Conservation (phyloP, 1,284 basidiomycete genomes). For the Inonotus obliquus region DNA sequence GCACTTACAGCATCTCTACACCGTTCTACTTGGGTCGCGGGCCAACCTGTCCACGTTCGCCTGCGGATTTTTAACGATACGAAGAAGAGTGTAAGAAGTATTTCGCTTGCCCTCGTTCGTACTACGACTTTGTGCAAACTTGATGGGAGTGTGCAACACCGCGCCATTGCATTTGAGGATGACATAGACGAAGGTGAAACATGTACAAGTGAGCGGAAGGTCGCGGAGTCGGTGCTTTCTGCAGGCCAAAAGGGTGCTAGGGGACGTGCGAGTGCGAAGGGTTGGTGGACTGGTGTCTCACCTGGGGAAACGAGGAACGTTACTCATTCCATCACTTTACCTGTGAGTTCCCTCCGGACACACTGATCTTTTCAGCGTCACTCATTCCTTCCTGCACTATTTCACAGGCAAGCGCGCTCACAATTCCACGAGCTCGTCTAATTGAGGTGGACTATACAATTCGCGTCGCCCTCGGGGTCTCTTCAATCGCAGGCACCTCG, state of each 20-base stretch:
- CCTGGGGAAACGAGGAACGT: slow-evolving; percentile 59
- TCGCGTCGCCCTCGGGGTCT: slow-evolving; percentile 64
- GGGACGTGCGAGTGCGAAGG: slow-evolving; percentile 74
- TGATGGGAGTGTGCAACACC: slow-evolving; percentile 27
- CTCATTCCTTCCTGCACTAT: slow-evolving; percentile 27
- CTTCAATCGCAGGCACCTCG: slow-evolving; percentile 47
- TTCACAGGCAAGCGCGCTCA: slow-evolving; percentile 59
- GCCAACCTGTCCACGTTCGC: slow-evolving; percentile 76
- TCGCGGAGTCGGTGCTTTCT: slow-evolving; percentile 62
- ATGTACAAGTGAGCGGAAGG: slow-evolving; percentile 55
- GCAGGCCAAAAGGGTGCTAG: slow-evolving; percentile 60
- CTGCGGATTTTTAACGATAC: slow-evolving; percentile 72
- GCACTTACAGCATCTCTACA: slow-evolving; percentile 70
- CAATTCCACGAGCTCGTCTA: slow-evolving; percentile 69
- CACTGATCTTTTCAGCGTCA: not conserved
- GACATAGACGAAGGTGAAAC: slow-evolving; percentile 58
- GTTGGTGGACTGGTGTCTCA: slow-evolving; percentile 83
- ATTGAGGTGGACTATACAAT: slow-evolving; percentile 80
- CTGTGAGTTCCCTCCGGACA: slow-evolving; percentile 47
- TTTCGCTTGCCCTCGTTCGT: slow-evolving; percentile 68
- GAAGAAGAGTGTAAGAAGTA: slow-evolving; percentile 65
- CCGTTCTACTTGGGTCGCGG: slow-evolving; percentile 80
- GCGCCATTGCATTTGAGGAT: not conserved
- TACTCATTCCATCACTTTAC: slow-evolving; percentile 60
- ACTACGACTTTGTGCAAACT: slow-evolving; percentile 70